Evolutionary conservation across 148 eudicot species (phyloP).

Genomic region (Vaccinium darrowii): DNA sequence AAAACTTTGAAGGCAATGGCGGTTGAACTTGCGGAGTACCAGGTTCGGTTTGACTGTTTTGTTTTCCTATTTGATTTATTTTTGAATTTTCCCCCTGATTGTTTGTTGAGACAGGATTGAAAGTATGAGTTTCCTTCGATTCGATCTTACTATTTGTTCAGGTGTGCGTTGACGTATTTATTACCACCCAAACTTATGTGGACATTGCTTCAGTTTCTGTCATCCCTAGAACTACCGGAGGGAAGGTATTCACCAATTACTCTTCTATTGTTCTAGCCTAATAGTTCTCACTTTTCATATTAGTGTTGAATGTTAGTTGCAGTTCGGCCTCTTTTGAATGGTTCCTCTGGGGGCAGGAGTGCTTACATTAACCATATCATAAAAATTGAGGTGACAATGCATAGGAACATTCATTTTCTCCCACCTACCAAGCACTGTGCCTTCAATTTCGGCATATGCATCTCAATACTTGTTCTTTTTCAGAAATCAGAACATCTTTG

Average conservation of each 20-base stretch:
- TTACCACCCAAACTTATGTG: conserved; percentile 83
- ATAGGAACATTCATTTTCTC: too few species aligned
- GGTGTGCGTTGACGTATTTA: conserved; percentile 92
- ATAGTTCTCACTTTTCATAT: background rate
- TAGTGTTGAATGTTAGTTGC: background rate
- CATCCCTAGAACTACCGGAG: conserved; percentile 94
- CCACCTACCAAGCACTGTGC: too few species aligned
- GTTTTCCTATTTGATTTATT: background rate
- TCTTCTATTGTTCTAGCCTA: conserved; percentile 6
- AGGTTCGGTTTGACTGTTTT: conserved; percentile 41
- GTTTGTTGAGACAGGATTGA: conserved; percentile 7
- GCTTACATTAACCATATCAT: too few species aligned
- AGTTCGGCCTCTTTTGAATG: background rate
- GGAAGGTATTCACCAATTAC: conserved; percentile 59
- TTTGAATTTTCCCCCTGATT: background rate
- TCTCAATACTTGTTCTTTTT: too few species aligned
- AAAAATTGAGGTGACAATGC: too few species aligned
- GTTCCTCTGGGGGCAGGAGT: too few species aligned
- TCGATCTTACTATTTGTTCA: conserved; percentile 29
- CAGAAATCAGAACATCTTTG: too few species aligned
- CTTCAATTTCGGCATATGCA: too few species aligned
- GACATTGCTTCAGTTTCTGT: conserved; percentile 92
- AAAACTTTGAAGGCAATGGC: conserved; percentile 86
- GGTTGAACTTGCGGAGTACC: conserved; percentile 87
- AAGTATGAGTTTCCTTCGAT: background rate